Conservation (phyloP, 768 basidiomycete genomes). For the Boletus tomentosulus region DNA sequence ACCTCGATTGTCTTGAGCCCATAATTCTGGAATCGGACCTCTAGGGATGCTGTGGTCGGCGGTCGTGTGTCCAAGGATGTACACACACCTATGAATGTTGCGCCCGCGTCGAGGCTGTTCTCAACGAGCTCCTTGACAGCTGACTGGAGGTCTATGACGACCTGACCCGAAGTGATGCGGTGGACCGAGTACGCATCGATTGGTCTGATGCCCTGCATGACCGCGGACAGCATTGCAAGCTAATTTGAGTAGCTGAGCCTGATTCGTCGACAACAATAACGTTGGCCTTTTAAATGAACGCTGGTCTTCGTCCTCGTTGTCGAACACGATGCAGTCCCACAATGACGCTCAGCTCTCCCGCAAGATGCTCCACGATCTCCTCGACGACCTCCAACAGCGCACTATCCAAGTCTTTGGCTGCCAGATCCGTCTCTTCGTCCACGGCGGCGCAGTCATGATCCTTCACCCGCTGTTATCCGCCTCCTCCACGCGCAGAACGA, state of each 20-base stretch:
- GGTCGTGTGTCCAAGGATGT: neutral
- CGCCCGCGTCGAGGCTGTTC: slow-evolving; percentile 92
- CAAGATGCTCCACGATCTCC: slow-evolving; percentile 39
- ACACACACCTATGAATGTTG: slow-evolving; percentile 76
- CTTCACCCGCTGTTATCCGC: slow-evolving; percentile 46
- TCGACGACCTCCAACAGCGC: slow-evolving; percentile 50
- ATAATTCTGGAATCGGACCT: slow-evolving; percentile 86
- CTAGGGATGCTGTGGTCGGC: slow-evolving; percentile 37
- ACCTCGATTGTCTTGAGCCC: slow-evolving; percentile 84
- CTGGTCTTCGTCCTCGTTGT: neutral
- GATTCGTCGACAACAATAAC: neutral
- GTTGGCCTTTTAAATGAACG: neutral
- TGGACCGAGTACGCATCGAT: slow-evolving; percentile 82
- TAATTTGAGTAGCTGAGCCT: neutral
- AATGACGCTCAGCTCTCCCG: slow-evolving; percentile 35
- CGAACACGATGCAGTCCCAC: slow-evolving; percentile 22
- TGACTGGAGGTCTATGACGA: slow-evolving; percentile 88
- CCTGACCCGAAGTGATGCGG: slow-evolving; percentile 90
- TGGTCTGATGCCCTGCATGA: slow-evolving; percentile 36
- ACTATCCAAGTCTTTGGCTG: slow-evolving; percentile 42
- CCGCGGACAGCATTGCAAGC: neutral
- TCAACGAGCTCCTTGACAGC: slow-evolving; percentile 96
- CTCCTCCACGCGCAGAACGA: slow-evolving; percentile 45
- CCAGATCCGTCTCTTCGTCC: slow-evolving; percentile 58
- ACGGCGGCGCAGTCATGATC: slow-evolving; percentile 77